These are phyloP conservation scores for Rhododendron ovatum DNA, from an alignment of 148 eudicot species.

Conservation along the genomic window DNA sequence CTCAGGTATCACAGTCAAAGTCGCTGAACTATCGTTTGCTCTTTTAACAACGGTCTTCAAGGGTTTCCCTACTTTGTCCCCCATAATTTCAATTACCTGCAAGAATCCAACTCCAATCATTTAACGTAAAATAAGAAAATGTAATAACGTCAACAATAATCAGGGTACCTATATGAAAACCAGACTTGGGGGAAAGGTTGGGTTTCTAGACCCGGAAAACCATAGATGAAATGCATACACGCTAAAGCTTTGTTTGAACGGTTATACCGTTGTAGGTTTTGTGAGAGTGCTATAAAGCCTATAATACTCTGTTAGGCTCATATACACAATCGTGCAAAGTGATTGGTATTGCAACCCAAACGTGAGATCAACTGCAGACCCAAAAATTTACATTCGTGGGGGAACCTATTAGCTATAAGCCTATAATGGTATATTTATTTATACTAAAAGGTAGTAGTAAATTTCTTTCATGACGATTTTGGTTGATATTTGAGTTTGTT, in stretches of 20 bases:
- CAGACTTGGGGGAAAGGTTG: background rate
- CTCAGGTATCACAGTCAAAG: slow-evolving; percentile 67
- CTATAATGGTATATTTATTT: no score
- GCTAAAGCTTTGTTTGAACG: background rate
- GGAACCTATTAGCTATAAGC: background rate
- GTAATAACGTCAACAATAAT: background rate
- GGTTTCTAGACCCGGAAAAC: background rate
- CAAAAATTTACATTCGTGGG: background rate
- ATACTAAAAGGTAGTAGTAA: background rate
- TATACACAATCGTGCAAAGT: background rate
- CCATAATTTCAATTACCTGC: slow-evolving; percentile 78
- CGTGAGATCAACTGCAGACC: background rate
- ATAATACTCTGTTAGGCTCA: background rate
- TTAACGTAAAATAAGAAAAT: background rate
- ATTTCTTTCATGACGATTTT: background rate
- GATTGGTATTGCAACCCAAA: background rate
- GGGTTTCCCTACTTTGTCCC: slow-evolving; percentile 77
- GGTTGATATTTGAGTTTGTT: background rate
- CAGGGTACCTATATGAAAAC: background rate
- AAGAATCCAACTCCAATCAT: background rate
- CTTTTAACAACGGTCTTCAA: slow-evolving; percentile 71
- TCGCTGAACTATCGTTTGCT: slow-evolving; percentile 38
- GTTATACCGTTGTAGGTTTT: background rate
- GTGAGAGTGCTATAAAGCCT: no score
- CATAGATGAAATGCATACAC: background rate